phyloP scores from a whole-genome alignment of 192 early-diverging fungal species.

The Coemansia sp. region DNA sequence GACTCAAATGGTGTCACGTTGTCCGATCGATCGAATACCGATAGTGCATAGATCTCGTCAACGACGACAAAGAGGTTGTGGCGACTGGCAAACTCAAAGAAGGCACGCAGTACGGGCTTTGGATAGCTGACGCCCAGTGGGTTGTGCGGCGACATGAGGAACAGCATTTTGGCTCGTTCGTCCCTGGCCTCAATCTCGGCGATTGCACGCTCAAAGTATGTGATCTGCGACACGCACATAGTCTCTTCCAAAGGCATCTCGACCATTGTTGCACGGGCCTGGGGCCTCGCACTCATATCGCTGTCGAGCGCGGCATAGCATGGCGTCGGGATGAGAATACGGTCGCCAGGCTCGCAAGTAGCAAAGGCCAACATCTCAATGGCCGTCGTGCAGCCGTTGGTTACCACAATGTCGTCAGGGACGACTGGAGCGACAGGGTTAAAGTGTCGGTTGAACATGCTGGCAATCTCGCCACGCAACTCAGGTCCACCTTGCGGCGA shows the following conservation, averaged over 20 bases:
- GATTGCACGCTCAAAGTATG: constrained; percentile 48
- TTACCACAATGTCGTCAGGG: constrained; percentile 62
- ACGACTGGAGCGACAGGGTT: constrained; percentile 50
- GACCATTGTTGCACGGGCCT: constrained; percentile 60
- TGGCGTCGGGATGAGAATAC: constrained; percentile 73
- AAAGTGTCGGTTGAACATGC: constrained; percentile 71
- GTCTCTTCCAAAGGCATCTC: constrained; percentile 51
- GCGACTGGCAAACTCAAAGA: constrained; percentile 66
- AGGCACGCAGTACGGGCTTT: constrained; percentile 56
- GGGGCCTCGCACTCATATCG: constrained; percentile 61
- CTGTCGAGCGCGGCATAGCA: constrained; percentile 78
- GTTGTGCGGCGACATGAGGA: constrained; percentile 78
- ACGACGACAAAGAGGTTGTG: constrained; percentile 69
- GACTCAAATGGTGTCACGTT: constrained; percentile 64
- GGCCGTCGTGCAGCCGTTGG: constrained; percentile 69
- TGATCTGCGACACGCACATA: constrained; percentile 56
- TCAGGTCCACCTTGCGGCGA: constrained; percentile 58
- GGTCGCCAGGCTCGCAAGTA: constrained; percentile 73
- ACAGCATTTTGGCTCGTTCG: constrained; percentile 47
- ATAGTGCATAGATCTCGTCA: constrained; percentile 86
- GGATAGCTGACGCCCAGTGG: constrained; percentile 67
- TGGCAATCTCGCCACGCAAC: constrained; percentile 65
- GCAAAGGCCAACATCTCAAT: constrained; percentile 69
- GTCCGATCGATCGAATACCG: constrained; percentile 58
- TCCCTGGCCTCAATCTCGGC: constrained; percentile 59